phyloP scores from a whole-genome alignment of 176 grass and related monocot species.

The Puya raimondii region DNA sequence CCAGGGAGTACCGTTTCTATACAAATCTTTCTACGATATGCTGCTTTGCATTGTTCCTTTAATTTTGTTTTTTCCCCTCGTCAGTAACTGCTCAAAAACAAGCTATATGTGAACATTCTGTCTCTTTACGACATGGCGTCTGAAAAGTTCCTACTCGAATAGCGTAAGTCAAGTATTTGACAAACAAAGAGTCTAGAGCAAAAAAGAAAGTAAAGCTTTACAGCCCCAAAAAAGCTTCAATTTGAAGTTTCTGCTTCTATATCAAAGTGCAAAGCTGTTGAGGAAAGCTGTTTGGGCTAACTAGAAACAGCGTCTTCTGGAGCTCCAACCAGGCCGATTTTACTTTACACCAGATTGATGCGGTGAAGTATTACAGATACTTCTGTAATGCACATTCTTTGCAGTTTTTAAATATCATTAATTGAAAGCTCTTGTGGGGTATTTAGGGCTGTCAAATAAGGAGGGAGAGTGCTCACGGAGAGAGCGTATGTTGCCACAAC shows the following conservation, averaged over 20 bases:
- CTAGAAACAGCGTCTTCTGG: no score
- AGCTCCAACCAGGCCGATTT: not conserved
- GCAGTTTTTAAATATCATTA: not conserved
- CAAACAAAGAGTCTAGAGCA: no score
- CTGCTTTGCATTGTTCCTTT: not conserved
- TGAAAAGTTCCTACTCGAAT: no score
- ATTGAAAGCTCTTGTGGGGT: conserved; percentile 13
- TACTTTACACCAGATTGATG: not conserved
- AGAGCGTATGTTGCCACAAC: conserved; percentile 92
- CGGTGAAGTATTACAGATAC: not conserved
- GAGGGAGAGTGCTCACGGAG: conserved; percentile 90
- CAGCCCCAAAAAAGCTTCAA: no score
- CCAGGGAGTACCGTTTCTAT: not conserved
- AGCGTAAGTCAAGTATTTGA: no score
- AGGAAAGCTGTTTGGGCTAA: no score
- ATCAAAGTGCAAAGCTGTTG: no score
- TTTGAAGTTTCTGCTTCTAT: no score
- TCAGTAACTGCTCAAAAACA: not conserved
- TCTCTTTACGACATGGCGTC: no score
- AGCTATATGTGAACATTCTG: not conserved
- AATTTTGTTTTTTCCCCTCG: no score
- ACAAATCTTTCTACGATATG: not conserved
- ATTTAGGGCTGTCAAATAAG: conserved; percentile 91
- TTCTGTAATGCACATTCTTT: not conserved
- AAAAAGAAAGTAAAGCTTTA: no score